Conservation (phyloP, 768 basidiomycete species). For the Xerocomellus amylosporus region DNA sequence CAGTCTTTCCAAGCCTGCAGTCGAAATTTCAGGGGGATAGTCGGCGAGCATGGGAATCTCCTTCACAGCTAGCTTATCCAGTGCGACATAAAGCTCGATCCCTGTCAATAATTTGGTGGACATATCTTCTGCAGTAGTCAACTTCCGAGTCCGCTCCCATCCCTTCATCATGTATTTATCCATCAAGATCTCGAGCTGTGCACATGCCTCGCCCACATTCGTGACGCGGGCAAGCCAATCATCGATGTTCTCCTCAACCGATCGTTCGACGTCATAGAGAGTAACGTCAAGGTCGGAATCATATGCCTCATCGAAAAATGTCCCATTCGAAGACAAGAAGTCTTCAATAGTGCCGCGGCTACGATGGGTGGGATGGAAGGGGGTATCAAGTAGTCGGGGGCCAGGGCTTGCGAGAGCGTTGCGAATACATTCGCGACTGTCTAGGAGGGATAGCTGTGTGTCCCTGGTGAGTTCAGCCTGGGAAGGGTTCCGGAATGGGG, state of each 20-base stretch:
- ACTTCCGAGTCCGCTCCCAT: background rate
- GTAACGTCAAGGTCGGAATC: slow-evolving; percentile 10
- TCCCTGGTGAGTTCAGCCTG: background rate
- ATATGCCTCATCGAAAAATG: slow-evolving; percentile 7
- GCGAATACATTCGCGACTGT: background rate
- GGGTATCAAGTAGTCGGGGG: background rate
- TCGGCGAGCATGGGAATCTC: slow-evolving; percentile 28
- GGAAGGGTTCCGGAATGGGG: background rate
- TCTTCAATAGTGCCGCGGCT: slow-evolving; percentile 8
- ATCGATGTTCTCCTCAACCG: slow-evolving; percentile 31
- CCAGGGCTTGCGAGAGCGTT: background rate
- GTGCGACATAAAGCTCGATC: slow-evolving; percentile 34
- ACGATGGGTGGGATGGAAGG: slow-evolving; percentile 3
- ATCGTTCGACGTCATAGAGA: slow-evolving; percentile 38
- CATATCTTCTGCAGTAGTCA: slow-evolving; percentile 36
- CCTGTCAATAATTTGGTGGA: slow-evolving; percentile 40
- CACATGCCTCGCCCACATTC: slow-evolving; percentile 2
- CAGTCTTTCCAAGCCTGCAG: slow-evolving; percentile 16
- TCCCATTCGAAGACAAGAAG: slow-evolving; percentile 15
- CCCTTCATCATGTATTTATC: slow-evolving; percentile 26
- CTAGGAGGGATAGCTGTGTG: background rate
- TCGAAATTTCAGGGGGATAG: slow-evolving; percentile 32
- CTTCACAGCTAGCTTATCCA: slow-evolving; percentile 27
- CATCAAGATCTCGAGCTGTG: slow-evolving; percentile 18
- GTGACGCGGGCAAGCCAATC: slow-evolving; percentile 28